Evolutionary conservation across 208 protist genomes (phyloP), one percentile per base, ranked within the genome.

Genomic region (Trypanosomatidae sp.): DNA sequence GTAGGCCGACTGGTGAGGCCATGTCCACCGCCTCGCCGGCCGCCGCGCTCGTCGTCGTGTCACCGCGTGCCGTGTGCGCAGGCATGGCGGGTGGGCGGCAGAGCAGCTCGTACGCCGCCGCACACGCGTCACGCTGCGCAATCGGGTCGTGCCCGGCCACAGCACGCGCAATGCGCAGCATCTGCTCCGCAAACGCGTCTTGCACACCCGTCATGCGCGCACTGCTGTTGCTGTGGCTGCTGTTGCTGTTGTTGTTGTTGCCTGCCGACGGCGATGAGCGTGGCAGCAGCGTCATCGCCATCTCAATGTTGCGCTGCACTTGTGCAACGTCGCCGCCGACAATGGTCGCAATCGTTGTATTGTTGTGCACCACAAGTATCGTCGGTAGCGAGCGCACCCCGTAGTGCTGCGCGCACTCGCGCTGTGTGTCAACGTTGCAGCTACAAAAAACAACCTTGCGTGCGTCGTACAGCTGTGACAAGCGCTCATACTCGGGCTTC

Each of bases 361-460:
- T 70, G 4, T 42, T 56, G 53, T 61, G 24, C 41, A 71, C 83
- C n/a, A 95, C 58, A 11, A 90, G 57, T 58, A 95, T 90, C 6
- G 71, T 88, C 0, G 87, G 87, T 19, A 95, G 64, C 5, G 72
- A 66, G 5, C 42, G 26, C 15, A 92, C 57, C 0, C 51, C 27
- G 41, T 77, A 91, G 20, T 55, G 67, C 39, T 35, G 38, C 21
- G 71, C 66, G 56, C 70, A 77, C 21, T 82, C 76, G 16, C 56
- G 38, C 25, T 75, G 66, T 50, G 75, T 66, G 45, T 95, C 83
- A 10, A 90, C 78, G 56, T 92, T 83, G 45, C 79, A 88, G 37
- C 72, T 71, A 46, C 68, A 70, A 35, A 92, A 92, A 7, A 45
- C 60, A 19, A 90, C 74, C 30, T 68, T 59, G 33, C 8, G 26